Base-by-base conservation (phyloP, 2,329 filamentous ascomycete genomes). In the Neonectria punicea region DNA sequence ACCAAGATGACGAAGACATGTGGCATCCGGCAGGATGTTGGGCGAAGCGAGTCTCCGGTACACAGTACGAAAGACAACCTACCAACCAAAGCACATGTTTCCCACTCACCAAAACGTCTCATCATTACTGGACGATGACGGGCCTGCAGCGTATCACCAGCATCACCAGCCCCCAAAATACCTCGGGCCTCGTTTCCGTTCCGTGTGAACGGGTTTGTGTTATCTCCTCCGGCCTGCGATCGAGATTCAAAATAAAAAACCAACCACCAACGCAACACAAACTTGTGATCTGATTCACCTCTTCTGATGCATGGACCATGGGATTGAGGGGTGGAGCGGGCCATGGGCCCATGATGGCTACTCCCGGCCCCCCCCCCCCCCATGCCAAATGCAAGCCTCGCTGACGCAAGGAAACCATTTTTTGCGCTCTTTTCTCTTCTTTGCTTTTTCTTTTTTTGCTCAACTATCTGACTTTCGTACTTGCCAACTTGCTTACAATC, bases 221-320 rank as follows among this genome's bases (percentile, higher is more conserved):
- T 25, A 20, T 30, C 47, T 58, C 18, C 44, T 36, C 11, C n/a
- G n/a, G 44, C 30, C 58, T 41, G 47, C 22, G 53, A 53, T 18
- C 46, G 50, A 56, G 34, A 61, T 55, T 55, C 43, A 51, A 16
- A 51, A 28, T 14, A 18, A 20, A 32, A 41, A 30, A 10, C 30
- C 4, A 34, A 11, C n/a, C 10, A 34, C 9, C 9, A 32, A 49
- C n/a, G 25, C 41, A 43, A 28, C 20, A 63, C 14, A 25, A 22
- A 22, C 39, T 16, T 25, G 13, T 44, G 28, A 41, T n/a, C n/a
- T 34, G 47, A 51, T 51, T 32, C 30, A 43, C 30, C 50, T 36
- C 32, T 10, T 22, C 14, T 28, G 67, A 65, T 53, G 70, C 70
- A 73, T 73, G 55, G 66, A 58, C 65, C 69, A 69, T 57, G 51